phyloP scores from a whole-genome alignment of 2,329 filamentous ascomycete species.

The Penicillium concentricum region DNA sequence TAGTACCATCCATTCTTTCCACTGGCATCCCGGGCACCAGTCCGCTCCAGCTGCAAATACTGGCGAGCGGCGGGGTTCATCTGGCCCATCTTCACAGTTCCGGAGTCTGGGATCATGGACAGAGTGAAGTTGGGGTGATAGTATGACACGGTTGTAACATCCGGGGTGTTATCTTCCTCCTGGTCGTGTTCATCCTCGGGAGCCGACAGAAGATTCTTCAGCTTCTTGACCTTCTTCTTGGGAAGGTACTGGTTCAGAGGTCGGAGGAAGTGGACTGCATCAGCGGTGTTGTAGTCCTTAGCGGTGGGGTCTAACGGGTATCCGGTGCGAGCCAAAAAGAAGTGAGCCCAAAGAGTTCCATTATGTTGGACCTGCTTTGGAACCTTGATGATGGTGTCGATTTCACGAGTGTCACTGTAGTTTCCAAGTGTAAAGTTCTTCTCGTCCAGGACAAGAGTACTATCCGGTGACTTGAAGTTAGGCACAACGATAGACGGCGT shows the following conservation, averaged over 20 bases:
- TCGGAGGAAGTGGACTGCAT: conserved; percentile 79
- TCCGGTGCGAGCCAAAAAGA: conserved; percentile 79
- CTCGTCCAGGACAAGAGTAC: conserved; percentile 75
- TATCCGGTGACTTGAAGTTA: conserved; percentile 60
- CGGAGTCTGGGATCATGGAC: conserved; percentile 78
- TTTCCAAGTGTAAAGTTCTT: conserved; percentile 76
- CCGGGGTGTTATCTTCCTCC: conserved; percentile 56
- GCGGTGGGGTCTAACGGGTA: conserved; percentile 72
- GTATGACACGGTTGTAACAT: conserved; percentile 75
- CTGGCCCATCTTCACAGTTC: conserved; percentile 63
- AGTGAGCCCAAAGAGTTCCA: conserved; percentile 91
- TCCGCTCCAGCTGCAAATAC: conserved; percentile 76
- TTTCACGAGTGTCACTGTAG: conserved; percentile 72
- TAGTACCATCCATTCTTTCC: conserved; percentile 93
- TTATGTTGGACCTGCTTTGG: conserved; percentile 83
- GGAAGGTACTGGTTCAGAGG: conserved; percentile 86
- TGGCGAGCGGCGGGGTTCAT: conserved; percentile 73
- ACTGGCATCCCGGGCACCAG: conserved; percentile 74
- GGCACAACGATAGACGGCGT: conserved; percentile 71
- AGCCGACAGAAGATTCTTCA: conserved; percentile 72
- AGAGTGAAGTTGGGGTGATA: conserved; percentile 95
- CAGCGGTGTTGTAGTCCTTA: conserved; percentile 68
- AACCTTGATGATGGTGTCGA: conserved; percentile 74
- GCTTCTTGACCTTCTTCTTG: conserved; percentile 88
- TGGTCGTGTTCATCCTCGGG: conserved; percentile 52